Conservation (phyloP, 345 rosid species). For the Cardamine chenopodiifolia region DNA sequence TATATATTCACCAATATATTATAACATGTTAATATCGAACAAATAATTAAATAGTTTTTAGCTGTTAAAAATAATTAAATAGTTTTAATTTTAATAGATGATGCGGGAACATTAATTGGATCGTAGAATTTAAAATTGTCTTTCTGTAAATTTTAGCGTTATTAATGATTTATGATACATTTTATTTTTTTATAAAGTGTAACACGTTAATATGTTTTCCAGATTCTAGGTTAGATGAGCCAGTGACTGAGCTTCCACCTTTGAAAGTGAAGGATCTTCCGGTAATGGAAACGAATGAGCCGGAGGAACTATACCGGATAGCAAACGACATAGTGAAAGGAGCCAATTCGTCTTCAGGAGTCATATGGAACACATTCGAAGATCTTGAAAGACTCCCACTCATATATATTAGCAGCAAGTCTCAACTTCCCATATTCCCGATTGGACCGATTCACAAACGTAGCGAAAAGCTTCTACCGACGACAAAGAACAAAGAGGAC, state of each 20-base stretch:
- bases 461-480: constrained; percentile 32
- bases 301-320: constrained; percentile 15
- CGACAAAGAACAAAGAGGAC: constrained; percentile 37
- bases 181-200: background rate
- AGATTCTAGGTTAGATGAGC: constrained; percentile 42
- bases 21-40: background rate
- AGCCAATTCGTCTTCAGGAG: constrained; percentile 46
- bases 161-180: background rate
- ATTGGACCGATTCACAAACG: constrained; percentile 54
- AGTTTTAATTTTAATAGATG: background rate
- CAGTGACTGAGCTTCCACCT: constrained; percentile 47
- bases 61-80: background rate
- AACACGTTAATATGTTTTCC: background rate
- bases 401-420: constrained; percentile 15
- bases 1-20: background rate
- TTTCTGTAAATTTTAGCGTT: background rate
- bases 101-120: background rate
- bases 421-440: constrained; percentile 41
- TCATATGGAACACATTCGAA: constrained; percentile 53
- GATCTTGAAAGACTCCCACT: constrained; percentile 48
- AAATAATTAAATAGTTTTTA: background rate
- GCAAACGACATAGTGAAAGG: background rate
- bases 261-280: constrained; percentile 56
- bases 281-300: constrained; percentile 27
- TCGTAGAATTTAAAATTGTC: background rate